Percentiles rank a stretch among this genome's conserved stretches.
Evolutionary conservation across 805 yeast species (phyloP).

Genomic region (Ogataea neopini): DNA sequence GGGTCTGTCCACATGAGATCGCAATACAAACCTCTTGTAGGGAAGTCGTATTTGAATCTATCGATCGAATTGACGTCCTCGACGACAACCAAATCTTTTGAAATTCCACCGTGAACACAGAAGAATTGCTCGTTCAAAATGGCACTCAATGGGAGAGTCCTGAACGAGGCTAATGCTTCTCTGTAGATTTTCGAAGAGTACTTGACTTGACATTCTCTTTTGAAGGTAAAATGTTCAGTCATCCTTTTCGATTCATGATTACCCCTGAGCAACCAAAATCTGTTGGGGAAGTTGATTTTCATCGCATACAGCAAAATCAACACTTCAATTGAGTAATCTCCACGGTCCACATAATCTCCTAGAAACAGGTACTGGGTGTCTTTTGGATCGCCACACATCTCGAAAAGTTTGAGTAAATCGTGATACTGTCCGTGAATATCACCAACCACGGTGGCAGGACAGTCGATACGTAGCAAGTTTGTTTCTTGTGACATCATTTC

Average conservation of each 20-base stretch:
- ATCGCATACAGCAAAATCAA: slow-evolving; percentile 73
- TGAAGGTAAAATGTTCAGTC: slow-evolving; percentile 93
- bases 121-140: slow-evolving; percentile 89
- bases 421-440: slow-evolving; percentile 97
- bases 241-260: slow-evolving; percentile 94
- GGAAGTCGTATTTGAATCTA: slow-evolving; percentile 81
- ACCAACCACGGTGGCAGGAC: slow-evolving; percentile 95
- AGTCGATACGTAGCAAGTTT: slow-evolving; percentile 74
- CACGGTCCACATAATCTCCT: slow-evolving; percentile 96
- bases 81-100: slow-evolving; percentile 74
- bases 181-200: slow-evolving; percentile 68
- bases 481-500: slow-evolving; percentile 68
- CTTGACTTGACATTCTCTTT: slow-evolving; percentile 85
- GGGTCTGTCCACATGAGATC: slow-evolving; percentile 97
- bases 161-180: slow-evolving; percentile 74
- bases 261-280: slow-evolving; percentile 84
- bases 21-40: slow-evolving; percentile 89
- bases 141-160: slow-evolving; percentile 87
- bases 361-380: slow-evolving; percentile 76
- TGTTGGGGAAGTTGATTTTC: slow-evolving; percentile 71
- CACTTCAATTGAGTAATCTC: slow-evolving; percentile 88
- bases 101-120: slow-evolving; percentile 94
- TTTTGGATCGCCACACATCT: slow-evolving; percentile 87
- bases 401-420: slow-evolving; percentile 86
- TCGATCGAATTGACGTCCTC: slow-evolving; percentile 69